Conservation (phyloP, 257 asterid genomes). For the Solanum lycopersicoides region DNA sequence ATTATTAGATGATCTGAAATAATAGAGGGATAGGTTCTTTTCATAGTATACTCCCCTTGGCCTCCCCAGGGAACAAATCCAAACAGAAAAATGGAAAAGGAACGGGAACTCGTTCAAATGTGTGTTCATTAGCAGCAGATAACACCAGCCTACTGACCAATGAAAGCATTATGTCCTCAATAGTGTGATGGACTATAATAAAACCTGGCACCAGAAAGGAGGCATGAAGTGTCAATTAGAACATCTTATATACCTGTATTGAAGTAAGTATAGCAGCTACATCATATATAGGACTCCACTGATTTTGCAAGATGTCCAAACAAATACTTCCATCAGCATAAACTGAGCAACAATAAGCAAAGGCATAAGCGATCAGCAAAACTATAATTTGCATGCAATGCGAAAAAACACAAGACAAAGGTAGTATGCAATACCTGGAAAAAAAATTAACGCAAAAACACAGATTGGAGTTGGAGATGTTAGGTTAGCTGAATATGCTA, state of each 20-base stretch:
- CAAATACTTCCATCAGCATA: conserved; percentile 88
- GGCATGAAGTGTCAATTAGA: neutral
- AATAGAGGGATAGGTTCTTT: neutral
- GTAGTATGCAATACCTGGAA: neutral
- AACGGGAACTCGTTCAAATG: neutral
- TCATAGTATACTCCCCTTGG: neutral
- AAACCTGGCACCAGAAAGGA: neutral
- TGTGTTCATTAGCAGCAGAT: neutral
- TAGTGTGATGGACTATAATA: neutral
- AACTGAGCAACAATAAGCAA: conserved; percentile 26
- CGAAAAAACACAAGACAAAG: neutral
- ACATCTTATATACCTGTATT: conserved; percentile 45
- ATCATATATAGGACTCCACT: conserved; percentile 85
- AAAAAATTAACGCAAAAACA: neutral
- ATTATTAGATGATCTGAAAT: neutral
- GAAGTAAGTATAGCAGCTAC: conserved; percentile 89
- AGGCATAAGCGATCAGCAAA: neutral
- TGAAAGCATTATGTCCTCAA: neutral
- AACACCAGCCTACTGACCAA: neutral
- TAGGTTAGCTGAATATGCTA: neutral
- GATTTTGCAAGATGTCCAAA: conserved; percentile 80
- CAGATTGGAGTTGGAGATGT: neutral
- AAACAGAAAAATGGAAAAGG: neutral
- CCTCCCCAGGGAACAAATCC: neutral
- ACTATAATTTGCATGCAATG: neutral